A percentile compares a stretch with the other conserved stretches of the same genome.
phyloP scores from a whole-genome alignment of 306 rosid genomes.

The Vigna hirtella region DNA sequence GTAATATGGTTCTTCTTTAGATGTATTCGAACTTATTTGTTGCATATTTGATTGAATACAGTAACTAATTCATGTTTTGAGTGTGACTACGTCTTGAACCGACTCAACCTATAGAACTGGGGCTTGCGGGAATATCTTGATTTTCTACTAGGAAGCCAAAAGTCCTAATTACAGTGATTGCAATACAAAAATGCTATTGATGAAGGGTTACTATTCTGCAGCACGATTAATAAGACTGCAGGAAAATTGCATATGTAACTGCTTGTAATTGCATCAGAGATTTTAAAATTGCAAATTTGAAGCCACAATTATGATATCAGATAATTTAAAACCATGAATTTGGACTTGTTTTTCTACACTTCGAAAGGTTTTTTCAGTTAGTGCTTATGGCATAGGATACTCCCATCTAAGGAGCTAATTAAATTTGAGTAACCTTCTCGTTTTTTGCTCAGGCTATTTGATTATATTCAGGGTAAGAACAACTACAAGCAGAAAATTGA shows the following conservation, averaged over 20 bases:
- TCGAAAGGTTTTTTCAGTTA: neutral
- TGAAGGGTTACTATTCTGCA: no score
- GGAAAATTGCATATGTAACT: neutral
- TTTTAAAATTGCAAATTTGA: neutral
- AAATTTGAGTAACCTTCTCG: neutral
- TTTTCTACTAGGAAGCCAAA: no score
- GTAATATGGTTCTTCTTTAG: no score
- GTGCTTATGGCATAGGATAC: neutral
- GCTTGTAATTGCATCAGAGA: neutral
- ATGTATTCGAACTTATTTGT: no score
- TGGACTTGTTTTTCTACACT: neutral
- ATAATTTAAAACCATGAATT: neutral
- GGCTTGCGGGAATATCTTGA: no score
- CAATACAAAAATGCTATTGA: no score
- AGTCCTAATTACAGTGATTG: no score
- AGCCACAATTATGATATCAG: no score
- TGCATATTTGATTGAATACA: no score
- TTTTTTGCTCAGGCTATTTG: neutral
- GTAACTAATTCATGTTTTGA: no score
- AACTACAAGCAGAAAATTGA: conserved; percentile 1
- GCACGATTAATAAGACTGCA: neutral
- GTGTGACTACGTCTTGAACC: no score
- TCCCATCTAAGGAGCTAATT: neutral
- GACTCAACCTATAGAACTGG: no score
- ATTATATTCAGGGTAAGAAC: neutral